Evolutionary conservation across 345 rosid species (phyloP).

Genomic region (Laguncularia racemosa): DNA sequence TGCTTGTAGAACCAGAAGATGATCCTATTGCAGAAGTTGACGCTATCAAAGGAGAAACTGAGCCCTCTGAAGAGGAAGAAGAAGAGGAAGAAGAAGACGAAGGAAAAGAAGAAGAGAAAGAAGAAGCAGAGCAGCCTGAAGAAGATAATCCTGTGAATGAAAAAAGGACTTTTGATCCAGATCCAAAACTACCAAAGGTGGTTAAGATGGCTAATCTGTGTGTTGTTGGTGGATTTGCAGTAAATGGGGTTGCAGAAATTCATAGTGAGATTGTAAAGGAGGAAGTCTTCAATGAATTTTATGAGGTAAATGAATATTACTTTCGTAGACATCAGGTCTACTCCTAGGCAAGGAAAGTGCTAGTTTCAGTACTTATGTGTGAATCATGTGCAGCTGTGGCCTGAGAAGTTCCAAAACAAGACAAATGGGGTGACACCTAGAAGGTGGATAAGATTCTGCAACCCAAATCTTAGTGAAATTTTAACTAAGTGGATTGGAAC

Average conservation of each 20-base stretch:
- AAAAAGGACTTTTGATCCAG: slow-evolving; percentile 18
- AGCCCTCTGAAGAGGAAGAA: slow-evolving; percentile 17
- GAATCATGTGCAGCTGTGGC: slow-evolving; percentile 32
- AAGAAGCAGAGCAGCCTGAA: slow-evolving; percentile 17
- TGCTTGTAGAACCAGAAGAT: slow-evolving; percentile 17
- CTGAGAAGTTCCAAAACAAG: slow-evolving; percentile 48
- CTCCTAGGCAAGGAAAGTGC: slow-evolving; percentile 1
- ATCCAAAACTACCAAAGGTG: slow-evolving; percentile 26
- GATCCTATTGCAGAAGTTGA: slow-evolving; percentile 11
- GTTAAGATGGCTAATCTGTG: slow-evolving; percentile 50
- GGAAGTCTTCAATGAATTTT: slow-evolving; percentile 44
- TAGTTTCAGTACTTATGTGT: neutral
- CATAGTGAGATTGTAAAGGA: slow-evolving; percentile 48
- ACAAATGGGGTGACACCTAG: slow-evolving; percentile 54
- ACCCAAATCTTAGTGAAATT: slow-evolving; percentile 34
- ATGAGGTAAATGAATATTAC: slow-evolving; percentile 15
- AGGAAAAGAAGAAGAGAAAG: slow-evolving; percentile 10
- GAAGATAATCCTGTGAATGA: slow-evolving; percentile 13
- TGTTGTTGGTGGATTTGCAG: slow-evolving; percentile 31
- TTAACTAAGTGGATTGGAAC: slow-evolving; percentile 43
- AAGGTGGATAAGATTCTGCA: slow-evolving; percentile 50
- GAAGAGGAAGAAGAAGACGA: slow-evolving; percentile 8
- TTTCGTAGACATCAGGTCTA: neutral
- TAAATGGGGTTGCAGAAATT: slow-evolving; percentile 48
- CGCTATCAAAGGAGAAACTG: neutral